Evolutionary conservation across 2,329 filamentous ascomycete species (phyloP).

Genomic region (Aspergillus sp.): DNA sequence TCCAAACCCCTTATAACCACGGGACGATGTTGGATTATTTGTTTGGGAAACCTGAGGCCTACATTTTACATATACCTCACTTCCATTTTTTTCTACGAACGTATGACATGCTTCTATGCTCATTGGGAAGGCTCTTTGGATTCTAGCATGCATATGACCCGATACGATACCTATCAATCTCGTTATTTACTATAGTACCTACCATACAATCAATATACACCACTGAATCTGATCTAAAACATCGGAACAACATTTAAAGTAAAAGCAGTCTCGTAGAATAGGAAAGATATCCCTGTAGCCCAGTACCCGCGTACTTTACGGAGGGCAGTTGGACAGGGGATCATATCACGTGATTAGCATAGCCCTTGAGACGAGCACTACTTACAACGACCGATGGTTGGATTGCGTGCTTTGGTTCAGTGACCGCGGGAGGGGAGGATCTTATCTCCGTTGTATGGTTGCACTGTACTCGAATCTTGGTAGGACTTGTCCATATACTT

Average conservation of each 20-base stretch:
- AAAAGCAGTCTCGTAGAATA: no score
- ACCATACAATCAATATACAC: not conserved
- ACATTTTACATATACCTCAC: no score
- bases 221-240: not conserved
- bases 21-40: not conserved
- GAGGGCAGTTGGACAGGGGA: no score
- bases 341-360: not conserved
- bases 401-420: no score
- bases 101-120: not conserved
- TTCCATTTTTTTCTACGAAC: not conserved
- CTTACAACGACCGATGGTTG: no score
- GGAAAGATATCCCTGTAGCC: no score
- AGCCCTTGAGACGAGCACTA: not conserved
- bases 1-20: not conserved
- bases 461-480: not conserved
- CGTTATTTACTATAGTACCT: not conserved
- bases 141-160: constrained; percentile 7
- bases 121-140: constrained; percentile 7
- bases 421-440: not conserved
- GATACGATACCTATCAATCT: not conserved
- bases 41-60: not conserved
- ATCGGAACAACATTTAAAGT: no score
- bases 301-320: no score
- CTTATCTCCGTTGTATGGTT: not conserved
- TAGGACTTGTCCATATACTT: not conserved